Base-by-base conservation (phyloP, 2,329 filamentous ascomycete species). In the Aspergillus sp. region DNA sequence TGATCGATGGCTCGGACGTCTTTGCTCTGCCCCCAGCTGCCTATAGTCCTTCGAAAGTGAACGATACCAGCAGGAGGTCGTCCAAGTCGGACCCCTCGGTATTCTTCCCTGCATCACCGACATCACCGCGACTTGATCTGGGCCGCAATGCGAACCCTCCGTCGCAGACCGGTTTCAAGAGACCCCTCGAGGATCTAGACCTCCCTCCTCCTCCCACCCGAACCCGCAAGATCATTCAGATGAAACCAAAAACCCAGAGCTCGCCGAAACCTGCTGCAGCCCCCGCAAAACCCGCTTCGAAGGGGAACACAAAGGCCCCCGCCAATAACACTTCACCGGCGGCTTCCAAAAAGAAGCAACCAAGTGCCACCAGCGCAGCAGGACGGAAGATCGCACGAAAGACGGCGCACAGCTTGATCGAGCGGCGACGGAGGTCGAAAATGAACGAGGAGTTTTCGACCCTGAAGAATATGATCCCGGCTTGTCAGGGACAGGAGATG, bases 361-460 rank as follows among this genome's bases (percentile, higher is more conserved):
- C 87, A 1, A 87, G 85, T 51, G 83, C 86, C 1, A 89, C 88
- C 5, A 96, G 89, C 66, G 90, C 90, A 1, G 92, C 93, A 0
- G 92, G 92, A n/a, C 84, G 92, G 56, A 98, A 97, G 79, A 96
- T 95, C 65, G 93, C 95, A 5, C 85, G 95, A 64, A 98, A 97
- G 78, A 98, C 93, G 2, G 95, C 95, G 11, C 95, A 99, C 71
- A 97, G 92, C 69, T 77, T 98, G 64, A 99, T 98, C 66, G 95
- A 99, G 78, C 83, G 95, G 46, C 81, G 93, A 57, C 81, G 95
- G 67, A 83, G 95, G 61, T 96, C 91, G 12, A 99, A 98, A 80
- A 99, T 98, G 93, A 98, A 99, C 66, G 93, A 98, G 73, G 95
- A 98, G 77, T 98, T 98, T 77, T 89, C 87, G 2, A 89, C 96